Percentiles rank a stretch among this genome's conserved stretches.
phyloP scores from a whole-genome alignment of 306 rosid species.

The Boehmeria nivea region DNA sequence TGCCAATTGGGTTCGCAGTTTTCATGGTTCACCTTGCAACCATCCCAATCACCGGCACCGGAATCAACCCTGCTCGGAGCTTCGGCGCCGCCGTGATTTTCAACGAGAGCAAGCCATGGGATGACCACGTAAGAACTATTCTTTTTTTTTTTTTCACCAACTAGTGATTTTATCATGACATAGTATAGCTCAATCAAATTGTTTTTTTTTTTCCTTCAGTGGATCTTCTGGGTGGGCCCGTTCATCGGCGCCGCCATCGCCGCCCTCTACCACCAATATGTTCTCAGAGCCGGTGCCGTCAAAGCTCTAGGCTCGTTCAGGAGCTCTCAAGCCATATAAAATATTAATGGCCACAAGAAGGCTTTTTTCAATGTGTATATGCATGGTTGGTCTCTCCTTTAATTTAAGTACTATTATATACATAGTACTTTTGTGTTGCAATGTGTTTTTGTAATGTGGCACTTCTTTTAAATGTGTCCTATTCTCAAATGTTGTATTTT shows the following conservation, averaged over 20 bases:
- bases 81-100: constrained; percentile 40
- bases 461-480: constrained; percentile 19
- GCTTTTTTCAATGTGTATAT: not conserved
- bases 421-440: not conserved
- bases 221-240: constrained; percentile 44
- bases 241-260: constrained; percentile 47
- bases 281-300: constrained; percentile 38
- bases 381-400: not conserved
- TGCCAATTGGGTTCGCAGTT: constrained; percentile 49
- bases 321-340: constrained; percentile 6
- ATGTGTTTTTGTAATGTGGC: not conserved
- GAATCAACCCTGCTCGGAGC: constrained; percentile 45
- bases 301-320: constrained; percentile 40
- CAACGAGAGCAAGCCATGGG: constrained; percentile 29
- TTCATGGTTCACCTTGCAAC: constrained; percentile 48
- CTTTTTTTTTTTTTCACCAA: not conserved
- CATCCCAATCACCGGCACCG: constrained; percentile 48
- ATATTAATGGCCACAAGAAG: no score
- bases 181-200: not conserved
- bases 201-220: constrained; percentile 6
- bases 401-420: no score
- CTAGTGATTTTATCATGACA: no score
- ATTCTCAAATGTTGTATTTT: not conserved
- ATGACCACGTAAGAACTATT: constrained; percentile 25
- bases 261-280: constrained; percentile 33